Evolutionary conservation across 371 early-diverging fungal species (phyloP), one percentile per base, ranked within the genome.

Genomic region (Mortierella sp.): DNA sequence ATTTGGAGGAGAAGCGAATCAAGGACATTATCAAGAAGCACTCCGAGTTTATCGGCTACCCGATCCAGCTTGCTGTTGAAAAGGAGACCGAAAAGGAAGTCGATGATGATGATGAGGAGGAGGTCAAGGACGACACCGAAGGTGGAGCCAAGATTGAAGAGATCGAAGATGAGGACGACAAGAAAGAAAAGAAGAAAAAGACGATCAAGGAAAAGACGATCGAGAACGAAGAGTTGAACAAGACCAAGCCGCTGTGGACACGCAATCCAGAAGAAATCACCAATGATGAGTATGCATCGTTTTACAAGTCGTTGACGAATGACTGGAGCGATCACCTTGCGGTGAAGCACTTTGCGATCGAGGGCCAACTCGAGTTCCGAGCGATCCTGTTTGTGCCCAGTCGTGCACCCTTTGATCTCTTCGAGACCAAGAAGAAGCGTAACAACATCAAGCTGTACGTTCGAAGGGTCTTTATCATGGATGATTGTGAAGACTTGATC

Each of bases 401-500:
- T 81, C 95, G 94, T 75, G 94, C 93, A 51, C 95, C 95, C 60
- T 94, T 94, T 81, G 94, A 94, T 86, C 85, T 96, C 84, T 96
- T 96, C 72, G 94, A 95, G 83, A 84, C 88, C 73, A 91, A 90
- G 88, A 92, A 93, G 89, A 94, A 95, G 89, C 89, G 92, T 80
- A 95, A 93, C 90, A 95, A 94, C 90, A 95, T 98, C 85, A 95
- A 97, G 88, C 86, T 98, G 64, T 97, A 96, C 86, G 95, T 95
- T 72, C 93, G 94, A 70, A 96, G 97, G 74, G 98, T 98, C 63
- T 97, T 97, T 87, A 96, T 98, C 86, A 97, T 94, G 90, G 97
- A 96, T 83, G 96, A 97, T 86, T 93, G 96, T 81, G 94, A 94
- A 72, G 98, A 97, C 66, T 84, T 94, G 60, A 93, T 98, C 76